These are phyloP conservation scores for Tetradesmus lagerheimii DNA, from an alignment of 139 green algal species.

Conservation along the genomic window DNA sequence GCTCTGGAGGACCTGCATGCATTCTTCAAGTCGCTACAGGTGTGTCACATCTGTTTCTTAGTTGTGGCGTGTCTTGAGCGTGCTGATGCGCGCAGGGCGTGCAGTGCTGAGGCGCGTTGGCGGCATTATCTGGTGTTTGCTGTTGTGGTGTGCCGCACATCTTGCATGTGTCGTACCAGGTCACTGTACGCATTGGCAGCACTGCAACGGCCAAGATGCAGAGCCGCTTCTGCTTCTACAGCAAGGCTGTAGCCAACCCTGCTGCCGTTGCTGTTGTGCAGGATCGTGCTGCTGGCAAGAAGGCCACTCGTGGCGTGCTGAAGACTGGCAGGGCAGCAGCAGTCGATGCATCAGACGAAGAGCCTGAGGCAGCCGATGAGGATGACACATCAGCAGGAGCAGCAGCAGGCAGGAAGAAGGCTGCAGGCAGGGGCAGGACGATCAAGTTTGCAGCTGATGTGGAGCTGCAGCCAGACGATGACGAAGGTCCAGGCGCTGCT, in stretches of 20 bases:
- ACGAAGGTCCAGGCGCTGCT: background rate
- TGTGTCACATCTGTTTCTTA: background rate
- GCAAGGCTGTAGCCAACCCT: background rate
- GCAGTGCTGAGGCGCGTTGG: no score
- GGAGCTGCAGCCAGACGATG: constrained; percentile 1
- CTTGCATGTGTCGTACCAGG: no score
- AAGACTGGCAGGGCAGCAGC: constrained; percentile 18
- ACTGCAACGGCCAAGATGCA: background rate
- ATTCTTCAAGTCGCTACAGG: constrained; percentile 3
- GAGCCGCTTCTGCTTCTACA: background rate
- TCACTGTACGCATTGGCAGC: no score
- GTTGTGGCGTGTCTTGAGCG: background rate
- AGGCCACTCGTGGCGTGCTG: constrained; percentile 28
- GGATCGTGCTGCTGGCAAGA: constrained; percentile 39
- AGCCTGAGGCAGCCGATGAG: background rate
- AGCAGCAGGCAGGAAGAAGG: background rate
- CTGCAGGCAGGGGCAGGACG: background rate
- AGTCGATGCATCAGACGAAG: constrained; percentile 1
- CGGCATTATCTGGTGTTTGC: no score
- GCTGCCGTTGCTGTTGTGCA: background rate
- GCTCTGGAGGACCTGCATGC: background rate
- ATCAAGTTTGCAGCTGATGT: constrained; percentile 42
- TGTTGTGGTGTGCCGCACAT: no score
- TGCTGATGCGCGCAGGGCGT: background rate
- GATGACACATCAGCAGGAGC: background rate